Base-by-base conservation (phyloP, 2,329 filamentous ascomycete genomes). In the Aureobasidium sp. region DNA sequence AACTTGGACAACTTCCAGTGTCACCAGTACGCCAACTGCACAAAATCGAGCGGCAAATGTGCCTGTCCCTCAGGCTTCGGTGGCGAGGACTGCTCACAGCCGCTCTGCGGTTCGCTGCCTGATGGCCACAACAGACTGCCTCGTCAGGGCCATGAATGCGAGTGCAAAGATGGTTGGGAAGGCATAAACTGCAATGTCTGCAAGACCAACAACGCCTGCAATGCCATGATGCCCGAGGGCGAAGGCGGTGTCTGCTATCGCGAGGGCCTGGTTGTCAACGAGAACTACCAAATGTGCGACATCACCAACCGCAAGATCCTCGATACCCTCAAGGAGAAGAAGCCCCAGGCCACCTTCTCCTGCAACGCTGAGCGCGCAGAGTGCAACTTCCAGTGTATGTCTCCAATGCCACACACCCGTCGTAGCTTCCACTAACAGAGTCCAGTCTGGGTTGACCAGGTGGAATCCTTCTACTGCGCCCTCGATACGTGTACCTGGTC, bases 121-220 rank as follows among this genome's bases (percentile, higher is more conserved):
- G 87, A 91, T 69, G 92, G 91, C 66, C 82, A 83, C 67, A 86
- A 97, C 69, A 84, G 94, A 68, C 84, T 87, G 25, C 87, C 90
- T 72, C 85, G 94, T 71, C 78, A 85, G 58, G 86, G 84, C 65
- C 81, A 86, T 63, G 78, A 80, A 44, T 99, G 94, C 77, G 79
- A 91, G 45, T 99, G 94, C 75, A 88, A 92, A 71, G 89, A 96
- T 41, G 94, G 94, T 62, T 99, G 94, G 94, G 84, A 84, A 44
- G 94, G 94, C 66, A 93, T 99, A 77, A 99, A 99, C 79, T 99
- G 94, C 84, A 99, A 82, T 64, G 90, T 99, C 62, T 99, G 94
- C 76, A 86, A 88, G 64, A 85, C 86, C 4, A 82, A 97, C 73
- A 80, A 88, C 67, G 92, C 89, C 17, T 99, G 94, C 71, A 85